A percentile compares a stretch with the other conserved stretches of the same genome.
phyloP scores from a whole-genome alignment of 78 protist genomes.

The Dictyostelium firmibasis region DNA sequence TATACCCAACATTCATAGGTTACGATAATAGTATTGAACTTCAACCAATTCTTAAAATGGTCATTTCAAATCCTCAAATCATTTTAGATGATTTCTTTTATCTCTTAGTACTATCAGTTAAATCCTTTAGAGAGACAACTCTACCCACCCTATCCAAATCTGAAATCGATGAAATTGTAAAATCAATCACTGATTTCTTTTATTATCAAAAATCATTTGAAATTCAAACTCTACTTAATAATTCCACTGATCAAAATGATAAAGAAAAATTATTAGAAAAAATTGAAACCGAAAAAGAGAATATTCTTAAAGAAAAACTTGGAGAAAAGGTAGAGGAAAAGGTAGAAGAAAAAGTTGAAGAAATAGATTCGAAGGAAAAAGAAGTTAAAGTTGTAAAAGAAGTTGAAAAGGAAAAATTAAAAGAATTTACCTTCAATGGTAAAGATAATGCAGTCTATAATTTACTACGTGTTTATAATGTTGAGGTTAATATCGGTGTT shows the following conservation, averaged over 20 bases:
- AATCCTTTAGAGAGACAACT: neutral
- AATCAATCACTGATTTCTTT: neutral
- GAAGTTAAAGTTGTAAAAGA: no score
- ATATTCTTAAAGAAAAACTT: no score
- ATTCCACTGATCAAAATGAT: neutral
- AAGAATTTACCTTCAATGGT: neutral
- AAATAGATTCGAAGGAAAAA: neutral
- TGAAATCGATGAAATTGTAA: neutral
- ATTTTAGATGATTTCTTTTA: constrained; percentile 59
- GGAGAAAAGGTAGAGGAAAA: neutral
- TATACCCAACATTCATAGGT: constrained; percentile 19
- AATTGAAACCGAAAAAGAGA: neutral
- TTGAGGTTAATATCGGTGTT: constrained; percentile 4
- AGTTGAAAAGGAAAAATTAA: neutral
- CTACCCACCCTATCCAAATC: neutral
- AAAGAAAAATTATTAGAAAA: neutral
- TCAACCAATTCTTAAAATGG: constrained; percentile 15
- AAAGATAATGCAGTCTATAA: neutral
- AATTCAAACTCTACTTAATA: neutral
- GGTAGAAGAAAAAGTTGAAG: neutral
- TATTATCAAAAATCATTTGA: neutral
- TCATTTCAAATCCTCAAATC: constrained; percentile 21
- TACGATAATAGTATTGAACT: constrained; percentile 51
- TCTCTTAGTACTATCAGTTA: constrained; percentile 20
- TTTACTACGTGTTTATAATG: constrained; percentile 34